Evolutionary conservation across 768 basidiomycete species (phyloP).

Genomic region (Tricholoma furcatifolium): DNA sequence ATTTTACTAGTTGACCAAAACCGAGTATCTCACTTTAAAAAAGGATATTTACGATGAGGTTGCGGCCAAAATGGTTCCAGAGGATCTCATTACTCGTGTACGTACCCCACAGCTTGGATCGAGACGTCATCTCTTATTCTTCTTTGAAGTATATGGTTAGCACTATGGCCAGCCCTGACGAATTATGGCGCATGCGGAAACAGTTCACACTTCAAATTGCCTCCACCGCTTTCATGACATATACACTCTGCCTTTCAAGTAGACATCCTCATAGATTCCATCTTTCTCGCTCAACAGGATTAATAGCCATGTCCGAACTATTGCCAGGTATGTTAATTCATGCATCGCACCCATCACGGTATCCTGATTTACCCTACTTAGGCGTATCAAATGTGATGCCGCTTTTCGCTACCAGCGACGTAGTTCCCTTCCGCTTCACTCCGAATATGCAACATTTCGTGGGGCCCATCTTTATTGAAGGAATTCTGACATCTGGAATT

Average conservation of each 20-base stretch:
- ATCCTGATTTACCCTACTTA: constrained; percentile 15
- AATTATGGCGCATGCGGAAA: constrained; percentile 96
- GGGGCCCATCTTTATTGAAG: constrained; percentile 87
- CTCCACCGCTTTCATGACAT: constrained; percentile 89
- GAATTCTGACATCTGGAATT: constrained; percentile 80
- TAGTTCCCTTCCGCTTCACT: constrained; percentile 95
- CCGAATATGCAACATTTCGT: constrained; percentile 95
- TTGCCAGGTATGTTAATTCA: constrained; percentile 61
- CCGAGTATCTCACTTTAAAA: constrained; percentile 68
- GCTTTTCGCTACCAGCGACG: constrained; percentile 76
- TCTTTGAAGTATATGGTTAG: constrained; percentile 79
- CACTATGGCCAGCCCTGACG: constrained; percentile 79
- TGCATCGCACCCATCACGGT: background rate
- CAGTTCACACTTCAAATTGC: constrained; percentile 93
- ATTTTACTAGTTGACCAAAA: constrained; percentile 49
- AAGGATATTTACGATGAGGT: constrained; percentile 91
- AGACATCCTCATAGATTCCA: constrained; percentile 85
- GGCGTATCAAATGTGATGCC: constrained; percentile 45
- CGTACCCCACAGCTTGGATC: constrained; percentile 18
- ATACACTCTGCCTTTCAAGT: constrained; percentile 78
- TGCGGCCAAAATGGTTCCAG: constrained; percentile 82
- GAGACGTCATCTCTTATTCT: background rate
- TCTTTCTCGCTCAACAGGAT: constrained; percentile 84
- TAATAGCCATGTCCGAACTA: constrained; percentile 91
- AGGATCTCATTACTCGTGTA: constrained; percentile 83